Base-by-base conservation (phyloP, 2,329 filamentous ascomycete genomes). In the Sarocladiaceae sp. region DNA sequence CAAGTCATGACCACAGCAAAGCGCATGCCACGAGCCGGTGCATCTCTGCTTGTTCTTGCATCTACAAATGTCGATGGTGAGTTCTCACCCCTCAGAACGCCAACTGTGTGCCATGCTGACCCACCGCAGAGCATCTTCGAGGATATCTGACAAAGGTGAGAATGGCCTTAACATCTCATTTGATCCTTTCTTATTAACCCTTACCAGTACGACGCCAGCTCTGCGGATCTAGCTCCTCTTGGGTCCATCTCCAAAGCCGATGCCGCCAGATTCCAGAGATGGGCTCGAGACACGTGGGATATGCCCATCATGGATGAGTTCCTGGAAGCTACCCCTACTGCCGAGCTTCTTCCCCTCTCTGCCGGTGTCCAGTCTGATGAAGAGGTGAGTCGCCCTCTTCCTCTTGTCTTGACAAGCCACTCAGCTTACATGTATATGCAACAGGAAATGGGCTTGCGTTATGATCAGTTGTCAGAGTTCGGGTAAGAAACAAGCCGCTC, bases 241-340 rank as follows among this genome's bases (percentile, higher is more conserved):
- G 80, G 77, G 20, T 72, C 70, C 15, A 75, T 74, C 23, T 69
- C 55, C 4, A 50, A 50, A 20, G 18, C 47, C 47, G 86, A 89
- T 58, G 73, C 87, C 2, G 86, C 82, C 61, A 66, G 72, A 15
- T 88, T 90, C 67, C 83, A 87, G 56, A 66, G 65, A 31, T 88
- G 79, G 74, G 76, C 80, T 2, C 63, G 71, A 18, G 68, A 68
- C 18, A 69, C 73, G 20, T 88, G 86, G 66, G 65, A 75, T 5
- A 69, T 89, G 2, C 83, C 83, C 0, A 82, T 88, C 48, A 71
- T 88, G 29, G 66, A 77, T 6, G 76, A 81, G 18, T 89, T 89
- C 66, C 68, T 89, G 52, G 70, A 77, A 25, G 83, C 80, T 1
- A 73, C 69, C 0, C 80, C 79, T 2, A 78, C 77, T 0, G 79